phyloP scores from a whole-genome alignment of 2,329 filamentous ascomycete genomes.

The Fusarium floridanum region DNA sequence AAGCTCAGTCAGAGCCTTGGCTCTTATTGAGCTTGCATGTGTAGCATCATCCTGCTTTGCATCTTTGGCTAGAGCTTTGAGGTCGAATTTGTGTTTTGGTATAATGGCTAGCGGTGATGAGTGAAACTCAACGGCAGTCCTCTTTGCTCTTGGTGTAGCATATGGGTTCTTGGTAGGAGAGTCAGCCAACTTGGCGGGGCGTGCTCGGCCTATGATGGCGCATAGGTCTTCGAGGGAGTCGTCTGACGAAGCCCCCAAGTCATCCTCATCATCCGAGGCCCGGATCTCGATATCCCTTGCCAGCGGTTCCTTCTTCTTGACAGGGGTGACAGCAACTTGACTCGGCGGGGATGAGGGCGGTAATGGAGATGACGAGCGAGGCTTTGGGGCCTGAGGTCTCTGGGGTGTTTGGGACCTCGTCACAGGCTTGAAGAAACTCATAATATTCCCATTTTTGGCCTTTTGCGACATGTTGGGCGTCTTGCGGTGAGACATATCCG shows the following conservation, averaged over 20 bases:
- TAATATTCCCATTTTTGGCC: conserved; percentile 51
- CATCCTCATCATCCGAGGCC: conserved; percentile 79
- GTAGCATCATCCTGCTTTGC: conserved; percentile 70
- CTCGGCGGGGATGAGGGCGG: conserved; percentile 44
- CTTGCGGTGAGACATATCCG: background rate
- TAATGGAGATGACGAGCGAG: conserved; percentile 32
- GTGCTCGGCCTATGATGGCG: conserved; percentile 47
- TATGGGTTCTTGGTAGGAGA: conserved; percentile 41
- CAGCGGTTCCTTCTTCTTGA: conserved; percentile 37
- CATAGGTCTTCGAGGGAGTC: conserved; percentile 69
- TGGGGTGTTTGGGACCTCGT: conserved; percentile 32
- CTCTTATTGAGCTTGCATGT: conserved; percentile 66
- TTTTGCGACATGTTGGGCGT: conserved; percentile 41
- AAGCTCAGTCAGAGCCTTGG: conserved; percentile 51
- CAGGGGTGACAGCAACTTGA: conserved; percentile 44
- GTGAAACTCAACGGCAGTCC: conserved; percentile 55
- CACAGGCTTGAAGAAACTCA: conserved; percentile 55
- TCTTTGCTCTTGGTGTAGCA: conserved; percentile 63
- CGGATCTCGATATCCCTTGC: conserved; percentile 71
- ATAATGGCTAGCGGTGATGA: conserved; percentile 64
- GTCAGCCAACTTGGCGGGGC: conserved; percentile 36
- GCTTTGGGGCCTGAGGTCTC: conserved; percentile 10
- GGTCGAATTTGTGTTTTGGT: conserved; percentile 72
- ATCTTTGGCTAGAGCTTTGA: conserved; percentile 72
- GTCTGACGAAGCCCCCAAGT: conserved; percentile 66